A percentile compares a stretch with the other conserved stretches of the same genome.
Conservation (phyloP, 1,284 basidiomycete species). For the Ceratobasidium sp. region DNA sequence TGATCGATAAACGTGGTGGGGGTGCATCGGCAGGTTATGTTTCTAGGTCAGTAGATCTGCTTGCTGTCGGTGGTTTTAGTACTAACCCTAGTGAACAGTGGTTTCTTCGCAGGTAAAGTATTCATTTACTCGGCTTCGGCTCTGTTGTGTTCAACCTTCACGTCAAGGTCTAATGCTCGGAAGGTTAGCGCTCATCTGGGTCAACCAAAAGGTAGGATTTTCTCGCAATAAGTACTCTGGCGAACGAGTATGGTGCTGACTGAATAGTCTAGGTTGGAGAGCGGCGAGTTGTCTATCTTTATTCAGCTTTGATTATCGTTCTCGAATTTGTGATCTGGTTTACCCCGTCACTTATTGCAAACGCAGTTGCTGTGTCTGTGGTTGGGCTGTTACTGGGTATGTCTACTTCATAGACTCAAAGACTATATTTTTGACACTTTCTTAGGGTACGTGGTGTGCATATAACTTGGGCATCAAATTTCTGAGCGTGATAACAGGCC, state of each 20-base stretch:
- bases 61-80: neutral
- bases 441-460: neutral
- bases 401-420: neutral
- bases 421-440: neutral
- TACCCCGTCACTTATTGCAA: slow-evolving; percentile 47
- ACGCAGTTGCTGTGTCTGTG: slow-evolving; percentile 49
- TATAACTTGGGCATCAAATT: neutral
- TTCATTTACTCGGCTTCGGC: neutral
- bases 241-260: neutral
- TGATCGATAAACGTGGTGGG: slow-evolving; percentile 64
- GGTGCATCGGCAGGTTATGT: slow-evolving; percentile 67
- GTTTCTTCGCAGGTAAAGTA: slow-evolving; percentile 68
- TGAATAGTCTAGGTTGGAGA: slow-evolving; percentile 61
- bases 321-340: slow-evolving; percentile 50
- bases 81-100: slow-evolving; percentile 53
- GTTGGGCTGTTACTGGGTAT: slow-evolving; percentile 48
- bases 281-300: slow-evolving; percentile 57
- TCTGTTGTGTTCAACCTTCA: neutral
- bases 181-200: slow-evolving; percentile 64
- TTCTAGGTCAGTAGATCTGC: slow-evolving; percentile 52
- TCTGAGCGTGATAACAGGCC: slow-evolving; percentile 32
- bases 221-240: neutral
- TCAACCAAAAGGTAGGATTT: slow-evolving; percentile 63
- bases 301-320: slow-evolving; percentile 50
- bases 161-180: slow-evolving; percentile 63